Conservation (phyloP, 192 early-diverging fungal species). For the Diversispora eburnea region DNA sequence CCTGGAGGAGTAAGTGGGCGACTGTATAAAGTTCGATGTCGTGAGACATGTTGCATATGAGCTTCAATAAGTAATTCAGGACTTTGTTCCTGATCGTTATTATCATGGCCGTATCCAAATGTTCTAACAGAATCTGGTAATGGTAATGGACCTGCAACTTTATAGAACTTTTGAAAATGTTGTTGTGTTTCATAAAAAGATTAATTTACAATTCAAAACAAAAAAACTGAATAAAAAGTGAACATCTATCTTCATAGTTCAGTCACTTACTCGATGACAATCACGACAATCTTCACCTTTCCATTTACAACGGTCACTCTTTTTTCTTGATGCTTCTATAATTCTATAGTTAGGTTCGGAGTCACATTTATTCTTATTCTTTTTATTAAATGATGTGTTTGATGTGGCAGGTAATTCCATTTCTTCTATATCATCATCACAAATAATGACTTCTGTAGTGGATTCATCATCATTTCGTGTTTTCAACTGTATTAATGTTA, state of each 20-base stretch:
- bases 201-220: background rate
- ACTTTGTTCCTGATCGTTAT: background rate
- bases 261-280: conserved; percentile 3
- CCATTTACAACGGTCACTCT: background rate
- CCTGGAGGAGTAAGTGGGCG: conserved; percentile 13
- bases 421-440: background rate
- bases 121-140: background rate
- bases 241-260: background rate
- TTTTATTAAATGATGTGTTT: background rate
- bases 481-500: no score
- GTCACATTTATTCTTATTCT: background rate
- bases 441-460: background rate
- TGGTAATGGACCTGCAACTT: conserved; percentile 2
- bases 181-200: background rate
- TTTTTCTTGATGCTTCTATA: background rate
- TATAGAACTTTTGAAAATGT: background rate
- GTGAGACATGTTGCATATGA: background rate
- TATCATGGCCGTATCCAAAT: background rate
- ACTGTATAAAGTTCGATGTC: background rate
- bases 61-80: background rate
- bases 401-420: background rate
- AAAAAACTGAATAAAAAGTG: background rate
- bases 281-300: conserved; percentile 12
- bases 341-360: background rate
- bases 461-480: background rate